phyloP scores from a whole-genome alignment of 208 protist genomes.

The Lotmaria passim region DNA sequence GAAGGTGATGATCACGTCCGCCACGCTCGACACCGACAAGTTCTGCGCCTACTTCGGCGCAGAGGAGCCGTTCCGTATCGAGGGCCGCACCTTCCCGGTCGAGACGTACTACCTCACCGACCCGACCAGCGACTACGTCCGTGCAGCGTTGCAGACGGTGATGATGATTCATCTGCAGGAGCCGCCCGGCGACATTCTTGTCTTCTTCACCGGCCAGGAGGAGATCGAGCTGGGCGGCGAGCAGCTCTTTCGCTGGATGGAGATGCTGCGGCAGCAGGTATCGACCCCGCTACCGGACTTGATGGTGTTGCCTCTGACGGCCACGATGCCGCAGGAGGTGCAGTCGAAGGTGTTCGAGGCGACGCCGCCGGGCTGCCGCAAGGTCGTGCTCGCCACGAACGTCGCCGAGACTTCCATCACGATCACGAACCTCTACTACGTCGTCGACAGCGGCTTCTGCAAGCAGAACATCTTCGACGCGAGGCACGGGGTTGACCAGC shows the following conservation, averaged over 20 bases:
- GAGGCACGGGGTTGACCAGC: constrained; percentile 96
- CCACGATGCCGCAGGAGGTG: constrained; percentile 98
- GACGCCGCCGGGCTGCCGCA: constrained; percentile 90
- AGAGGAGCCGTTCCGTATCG: constrained; percentile 97
- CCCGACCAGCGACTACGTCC: constrained; percentile 97
- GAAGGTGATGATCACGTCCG: constrained; percentile 99
- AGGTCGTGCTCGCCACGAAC: constrained; percentile 99
- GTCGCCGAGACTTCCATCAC: constrained; percentile 99
- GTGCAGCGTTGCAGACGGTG: constrained; percentile 96
- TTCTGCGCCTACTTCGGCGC: constrained; percentile 98
- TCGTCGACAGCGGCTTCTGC: constrained; percentile 97
- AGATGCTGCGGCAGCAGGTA: constrained; percentile 63
- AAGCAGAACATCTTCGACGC: constrained; percentile 99
- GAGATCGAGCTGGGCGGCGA: constrained; percentile 99
- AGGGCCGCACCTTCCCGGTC: constrained; percentile 98
- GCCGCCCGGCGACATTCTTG: constrained; percentile 98
- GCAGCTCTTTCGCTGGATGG: constrained; percentile 94
- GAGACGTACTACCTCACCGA: constrained; percentile 96
- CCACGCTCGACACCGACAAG: constrained; percentile 98
- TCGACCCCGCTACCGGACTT: constrained; percentile 88
- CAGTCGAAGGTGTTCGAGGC: constrained; percentile 99
- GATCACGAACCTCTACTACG: constrained; percentile 99
- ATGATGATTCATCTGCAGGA: constrained; percentile 98
- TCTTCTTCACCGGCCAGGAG: constrained; percentile 99
- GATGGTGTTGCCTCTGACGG: constrained; percentile 98